These are phyloP conservation scores for Xylaria sp. DNA, from an alignment of 2,329 filamentous ascomycete genomes.

Conservation along the genomic window DNA sequence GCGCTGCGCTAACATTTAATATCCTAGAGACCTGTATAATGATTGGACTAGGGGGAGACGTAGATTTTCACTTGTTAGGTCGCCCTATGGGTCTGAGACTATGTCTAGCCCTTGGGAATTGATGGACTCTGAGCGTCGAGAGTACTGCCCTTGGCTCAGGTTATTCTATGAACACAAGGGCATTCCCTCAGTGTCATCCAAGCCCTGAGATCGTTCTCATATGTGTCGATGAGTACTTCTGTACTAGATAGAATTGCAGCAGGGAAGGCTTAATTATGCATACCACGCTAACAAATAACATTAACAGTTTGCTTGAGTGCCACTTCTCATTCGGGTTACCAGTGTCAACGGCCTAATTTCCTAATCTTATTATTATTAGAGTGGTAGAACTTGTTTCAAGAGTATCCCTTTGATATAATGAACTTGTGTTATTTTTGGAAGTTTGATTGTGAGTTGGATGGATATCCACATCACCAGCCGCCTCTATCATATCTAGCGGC, in stretches of 20 bases:
- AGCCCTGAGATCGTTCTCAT: no score
- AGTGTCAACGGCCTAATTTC: neutral
- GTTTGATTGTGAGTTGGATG: neutral
- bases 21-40: no score
- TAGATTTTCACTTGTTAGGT: neutral
- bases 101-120: no score
- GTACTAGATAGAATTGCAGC: no score
- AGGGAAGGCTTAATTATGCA: no score
- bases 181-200: no score
- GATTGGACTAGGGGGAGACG: neutral
- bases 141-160: neutral
- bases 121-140: neutral
- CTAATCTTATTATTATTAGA: neutral
- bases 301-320: neutral
- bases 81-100: neutral
- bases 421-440: neutral
- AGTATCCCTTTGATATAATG: neutral
- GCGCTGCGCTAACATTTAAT: no score
- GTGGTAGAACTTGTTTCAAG: neutral
- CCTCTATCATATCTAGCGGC: neutral
- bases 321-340: neutral
- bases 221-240: no score
- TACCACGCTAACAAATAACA: neutral
- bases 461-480: neutral
- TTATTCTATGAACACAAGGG: no score